These are phyloP conservation scores for Pestalotiopsis sp. DNA, from an alignment of 2,329 filamentous ascomycete genomes.

Conservation along the genomic window DNA sequence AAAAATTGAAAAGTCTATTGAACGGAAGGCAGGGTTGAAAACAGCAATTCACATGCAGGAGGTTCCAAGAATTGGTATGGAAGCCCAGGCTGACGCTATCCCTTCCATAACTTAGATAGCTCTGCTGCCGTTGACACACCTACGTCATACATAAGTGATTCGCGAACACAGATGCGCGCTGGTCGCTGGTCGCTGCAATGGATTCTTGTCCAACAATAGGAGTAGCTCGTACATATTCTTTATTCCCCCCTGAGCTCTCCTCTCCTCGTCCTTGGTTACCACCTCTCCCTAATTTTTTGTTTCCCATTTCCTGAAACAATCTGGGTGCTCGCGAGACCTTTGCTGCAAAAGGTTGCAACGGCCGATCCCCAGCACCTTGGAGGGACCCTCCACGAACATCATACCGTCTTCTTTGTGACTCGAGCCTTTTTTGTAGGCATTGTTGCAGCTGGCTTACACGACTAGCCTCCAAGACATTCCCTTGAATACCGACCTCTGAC, in stretches of 20 bases:
- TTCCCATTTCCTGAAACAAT: background rate
- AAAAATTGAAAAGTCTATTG: background rate
- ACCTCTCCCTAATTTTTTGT: background rate
- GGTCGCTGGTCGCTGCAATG: background rate
- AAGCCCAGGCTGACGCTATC: constrained; percentile 1
- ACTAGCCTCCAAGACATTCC: background rate
- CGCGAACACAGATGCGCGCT: constrained; percentile 3
- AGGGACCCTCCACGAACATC: background rate
- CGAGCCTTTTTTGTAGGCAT: background rate
- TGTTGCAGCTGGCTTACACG: background rate
- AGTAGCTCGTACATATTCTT: background rate
- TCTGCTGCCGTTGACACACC: constrained; percentile 13
- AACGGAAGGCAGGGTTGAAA: background rate
- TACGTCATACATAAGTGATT: constrained; percentile 20
- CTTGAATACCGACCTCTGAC: background rate
- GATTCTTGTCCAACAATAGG: constrained; percentile 5
- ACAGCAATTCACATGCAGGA: background rate
- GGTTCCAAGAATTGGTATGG: constrained; percentile 6
- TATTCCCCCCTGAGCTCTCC: background rate
- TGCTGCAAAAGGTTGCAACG: background rate
- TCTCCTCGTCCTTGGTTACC: background rate
- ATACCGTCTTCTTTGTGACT: background rate
- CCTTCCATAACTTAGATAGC: background rate
- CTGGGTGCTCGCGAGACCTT: background rate
- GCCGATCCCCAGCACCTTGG: background rate